A percentile compares a stretch with the other conserved stretches of the same genome.
Evolutionary conservation across 129 eudicot genomes (phyloP).

Genomic region (Centaurea solstitialis): DNA sequence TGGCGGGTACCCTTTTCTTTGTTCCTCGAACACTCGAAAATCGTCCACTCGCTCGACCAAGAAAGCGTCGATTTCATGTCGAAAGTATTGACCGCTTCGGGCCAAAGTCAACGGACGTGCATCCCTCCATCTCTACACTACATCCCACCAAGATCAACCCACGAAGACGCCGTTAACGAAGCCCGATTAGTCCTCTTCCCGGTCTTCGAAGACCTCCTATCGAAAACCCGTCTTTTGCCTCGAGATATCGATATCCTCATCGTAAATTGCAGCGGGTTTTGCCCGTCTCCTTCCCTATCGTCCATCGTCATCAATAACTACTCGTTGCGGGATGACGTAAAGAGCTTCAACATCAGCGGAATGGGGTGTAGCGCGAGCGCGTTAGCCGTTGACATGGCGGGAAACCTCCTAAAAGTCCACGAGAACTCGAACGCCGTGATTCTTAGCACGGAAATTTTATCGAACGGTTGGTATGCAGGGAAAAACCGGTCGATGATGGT

Average conservation of each 20-base stretch:
- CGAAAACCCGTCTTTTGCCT: conserved; percentile 50
- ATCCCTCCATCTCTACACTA: conserved; percentile 62
- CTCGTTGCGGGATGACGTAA: conserved; percentile 54
- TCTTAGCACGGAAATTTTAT: conserved; percentile 72
- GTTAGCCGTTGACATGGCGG: conserved; percentile 59
- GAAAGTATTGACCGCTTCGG: conserved; percentile 53
- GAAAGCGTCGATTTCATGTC: conserved; percentile 58
- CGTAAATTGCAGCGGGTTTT: conserved; percentile 75
- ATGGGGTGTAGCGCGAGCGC: conserved; percentile 97
- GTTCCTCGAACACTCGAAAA: conserved; percentile 59
- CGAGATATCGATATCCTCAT: conserved; percentile 60
- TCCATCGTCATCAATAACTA: conserved; percentile 55
- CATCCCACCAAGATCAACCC: conserved; percentile 64
- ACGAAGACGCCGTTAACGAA: conserved; percentile 53
- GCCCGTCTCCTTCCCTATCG: conserved; percentile 66
- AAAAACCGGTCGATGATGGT: conserved; percentile 57
- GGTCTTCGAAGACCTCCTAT: conserved; percentile 55
- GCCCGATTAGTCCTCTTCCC: conserved; percentile 55
- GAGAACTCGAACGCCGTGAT: conserved; percentile 57
- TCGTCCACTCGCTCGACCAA: conserved; percentile 43
- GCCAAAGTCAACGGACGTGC: conserved; percentile 58
- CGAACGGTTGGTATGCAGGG: conserved; percentile 88
- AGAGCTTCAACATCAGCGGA: conserved; percentile 63
- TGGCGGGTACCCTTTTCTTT: conserved; percentile 65
- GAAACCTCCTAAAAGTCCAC: conserved; percentile 44